Conservation (phyloP, 441 rosid genomes). For the Biscutella auriculata region DNA sequence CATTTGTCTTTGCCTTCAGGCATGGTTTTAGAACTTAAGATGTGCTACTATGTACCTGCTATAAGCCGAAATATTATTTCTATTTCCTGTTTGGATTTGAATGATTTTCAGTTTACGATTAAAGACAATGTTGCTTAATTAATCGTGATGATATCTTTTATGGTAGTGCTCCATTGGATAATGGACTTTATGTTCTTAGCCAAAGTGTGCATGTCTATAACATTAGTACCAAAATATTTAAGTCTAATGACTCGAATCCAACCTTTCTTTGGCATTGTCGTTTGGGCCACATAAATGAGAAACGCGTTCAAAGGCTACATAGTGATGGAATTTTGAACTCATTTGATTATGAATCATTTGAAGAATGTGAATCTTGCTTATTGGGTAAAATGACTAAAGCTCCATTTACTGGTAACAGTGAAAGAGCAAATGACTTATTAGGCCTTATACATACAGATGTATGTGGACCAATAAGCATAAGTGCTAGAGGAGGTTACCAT, state of each 20-base stretch:
- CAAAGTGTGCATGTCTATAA: neutral
- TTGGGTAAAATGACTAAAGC: neutral
- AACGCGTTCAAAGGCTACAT: neutral
- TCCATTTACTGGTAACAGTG: neutral
- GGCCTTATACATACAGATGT: too few species aligned
- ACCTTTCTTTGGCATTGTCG: neutral
- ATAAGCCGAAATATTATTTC: too few species aligned
- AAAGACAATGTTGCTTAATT: too few species aligned
- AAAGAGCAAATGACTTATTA: neutral
- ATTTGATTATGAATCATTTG: slow-evolving; percentile 3
- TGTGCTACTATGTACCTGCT: too few species aligned
- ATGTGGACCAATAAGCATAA: too few species aligned
- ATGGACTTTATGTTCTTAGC: neutral
- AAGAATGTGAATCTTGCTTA: neutral
- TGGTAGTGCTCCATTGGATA: too few species aligned
- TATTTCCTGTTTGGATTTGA: too few species aligned
- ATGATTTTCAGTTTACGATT: too few species aligned
- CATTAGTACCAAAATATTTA: neutral
- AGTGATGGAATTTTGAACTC: neutral
- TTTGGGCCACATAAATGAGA: neutral
- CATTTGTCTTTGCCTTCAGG: too few species aligned
- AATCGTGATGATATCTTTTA: too few species aligned
- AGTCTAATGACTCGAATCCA: neutral
- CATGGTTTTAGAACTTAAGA: too few species aligned
- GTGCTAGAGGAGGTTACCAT: too few species aligned